A percentile compares a stretch with the other conserved stretches of the same genome.
Evolutionary conservation across 345 rosid species (phyloP).

Genomic region (Murraya paniculata): DNA sequence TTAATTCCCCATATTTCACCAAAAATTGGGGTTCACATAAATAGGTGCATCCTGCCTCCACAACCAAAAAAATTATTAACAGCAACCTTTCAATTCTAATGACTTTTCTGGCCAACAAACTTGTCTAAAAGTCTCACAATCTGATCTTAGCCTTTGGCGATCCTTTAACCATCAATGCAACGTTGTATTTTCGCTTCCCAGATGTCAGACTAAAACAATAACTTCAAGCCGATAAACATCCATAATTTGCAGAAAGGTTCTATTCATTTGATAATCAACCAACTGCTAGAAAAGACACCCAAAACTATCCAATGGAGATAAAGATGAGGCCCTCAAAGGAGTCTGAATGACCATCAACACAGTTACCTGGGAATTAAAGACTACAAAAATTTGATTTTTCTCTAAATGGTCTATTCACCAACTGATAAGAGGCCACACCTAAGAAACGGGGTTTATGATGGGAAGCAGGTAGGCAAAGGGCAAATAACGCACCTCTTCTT

Average conservation of each 20-base stretch:
- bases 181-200: background rate
- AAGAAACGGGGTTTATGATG: background rate
- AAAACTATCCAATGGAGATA: background rate
- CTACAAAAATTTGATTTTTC: no score
- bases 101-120: background rate
- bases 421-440: background rate
- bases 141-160: background rate
- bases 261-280: background rate
- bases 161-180: background rate
- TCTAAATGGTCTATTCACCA: background rate
- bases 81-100: background rate
- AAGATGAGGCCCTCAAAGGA: no score
- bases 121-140: background rate
- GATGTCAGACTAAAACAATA: background rate
- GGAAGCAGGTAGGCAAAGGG: background rate
- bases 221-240: background rate
- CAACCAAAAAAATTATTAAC: background rate
- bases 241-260: background rate
- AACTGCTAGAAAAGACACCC: background rate
- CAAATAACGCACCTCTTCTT: constrained; percentile 60
- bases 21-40: no score
- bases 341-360: no score
- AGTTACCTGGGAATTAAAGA: no score
- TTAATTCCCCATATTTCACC: background rate
- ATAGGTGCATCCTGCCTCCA: background rate